phyloP scores from a whole-genome alignment of 805 yeast genomes.

The Sugiyamaella chiloensis region DNA sequence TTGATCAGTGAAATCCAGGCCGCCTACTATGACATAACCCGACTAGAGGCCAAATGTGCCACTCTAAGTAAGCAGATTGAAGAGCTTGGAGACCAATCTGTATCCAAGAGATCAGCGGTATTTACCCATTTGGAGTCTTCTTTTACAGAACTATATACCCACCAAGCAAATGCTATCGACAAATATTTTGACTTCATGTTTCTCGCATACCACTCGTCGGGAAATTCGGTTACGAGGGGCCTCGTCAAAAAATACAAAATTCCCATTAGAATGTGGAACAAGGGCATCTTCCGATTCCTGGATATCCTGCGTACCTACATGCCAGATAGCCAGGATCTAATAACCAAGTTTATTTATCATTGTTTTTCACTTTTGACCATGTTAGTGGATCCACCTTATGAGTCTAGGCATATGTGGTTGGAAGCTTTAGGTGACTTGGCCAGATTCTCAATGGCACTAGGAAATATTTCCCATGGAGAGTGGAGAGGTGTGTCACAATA shows the following conservation, averaged over 20 bases:
- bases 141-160: constrained; percentile 17
- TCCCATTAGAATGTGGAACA: constrained; percentile 26
- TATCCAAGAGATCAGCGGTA: not conserved
- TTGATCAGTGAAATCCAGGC: constrained; percentile 21
- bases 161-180: constrained; percentile 21
- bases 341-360: constrained; percentile 22
- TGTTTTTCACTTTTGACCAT: constrained; percentile 24
- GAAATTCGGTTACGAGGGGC: constrained; percentile 18
- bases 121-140: not conserved
- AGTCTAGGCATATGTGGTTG: constrained; percentile 51
- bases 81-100: not conserved
- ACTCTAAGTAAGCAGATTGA: constrained; percentile 8
- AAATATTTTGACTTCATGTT: constrained; percentile 26
- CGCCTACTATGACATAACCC: constrained; percentile 24
- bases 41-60: constrained; percentile 20
- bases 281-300: constrained; percentile 27
- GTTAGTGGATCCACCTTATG: constrained; percentile 27
- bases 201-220: constrained; percentile 25
- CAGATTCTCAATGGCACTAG: constrained; percentile 82
- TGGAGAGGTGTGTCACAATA: constrained; percentile 82
- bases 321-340: constrained; percentile 21
- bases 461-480: constrained; percentile 74
- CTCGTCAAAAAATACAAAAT: constrained; percentile 25
- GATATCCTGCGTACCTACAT: constrained; percentile 21
- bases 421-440: constrained; percentile 84